phyloP scores from a whole-genome alignment of 148 eudicot genomes.

The Rhododendron ferrugineum region DNA sequence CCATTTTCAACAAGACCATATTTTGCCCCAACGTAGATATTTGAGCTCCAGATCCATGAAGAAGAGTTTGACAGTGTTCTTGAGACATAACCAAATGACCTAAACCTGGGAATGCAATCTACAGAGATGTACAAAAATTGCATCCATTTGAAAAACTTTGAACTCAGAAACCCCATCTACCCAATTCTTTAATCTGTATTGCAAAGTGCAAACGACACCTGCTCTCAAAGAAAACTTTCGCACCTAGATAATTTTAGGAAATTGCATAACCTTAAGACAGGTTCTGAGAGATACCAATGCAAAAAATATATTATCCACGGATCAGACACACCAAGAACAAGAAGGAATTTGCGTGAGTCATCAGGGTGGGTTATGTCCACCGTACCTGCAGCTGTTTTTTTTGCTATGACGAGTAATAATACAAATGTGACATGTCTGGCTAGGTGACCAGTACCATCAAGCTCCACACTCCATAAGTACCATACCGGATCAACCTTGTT shows the following conservation, averaged over 20 bases:
- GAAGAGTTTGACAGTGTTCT: background rate
- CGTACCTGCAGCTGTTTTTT: background rate
- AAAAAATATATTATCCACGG: background rate
- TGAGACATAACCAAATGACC: background rate
- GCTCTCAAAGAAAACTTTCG: background rate
- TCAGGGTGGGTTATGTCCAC: background rate
- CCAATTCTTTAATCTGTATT: background rate
- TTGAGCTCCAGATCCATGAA: background rate
- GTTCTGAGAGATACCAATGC: background rate
- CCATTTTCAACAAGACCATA: background rate
- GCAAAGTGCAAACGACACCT: background rate
- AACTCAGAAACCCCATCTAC: background rate
- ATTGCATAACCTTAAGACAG: background rate
- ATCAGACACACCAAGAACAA: background rate
- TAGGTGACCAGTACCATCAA: background rate
- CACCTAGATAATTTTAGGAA: background rate
- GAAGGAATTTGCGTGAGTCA: background rate
- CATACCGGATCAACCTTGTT: background rate
- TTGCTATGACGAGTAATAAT: background rate
- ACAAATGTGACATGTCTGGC: background rate
- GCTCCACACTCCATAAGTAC: background rate
- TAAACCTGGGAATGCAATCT: background rate
- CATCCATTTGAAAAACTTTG: background rate
- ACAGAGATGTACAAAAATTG: background rate
- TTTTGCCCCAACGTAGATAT: background rate